Evolutionary conservation across 257 asterid species (phyloP).

Genomic region (Voacanga thouarsii): DNA sequence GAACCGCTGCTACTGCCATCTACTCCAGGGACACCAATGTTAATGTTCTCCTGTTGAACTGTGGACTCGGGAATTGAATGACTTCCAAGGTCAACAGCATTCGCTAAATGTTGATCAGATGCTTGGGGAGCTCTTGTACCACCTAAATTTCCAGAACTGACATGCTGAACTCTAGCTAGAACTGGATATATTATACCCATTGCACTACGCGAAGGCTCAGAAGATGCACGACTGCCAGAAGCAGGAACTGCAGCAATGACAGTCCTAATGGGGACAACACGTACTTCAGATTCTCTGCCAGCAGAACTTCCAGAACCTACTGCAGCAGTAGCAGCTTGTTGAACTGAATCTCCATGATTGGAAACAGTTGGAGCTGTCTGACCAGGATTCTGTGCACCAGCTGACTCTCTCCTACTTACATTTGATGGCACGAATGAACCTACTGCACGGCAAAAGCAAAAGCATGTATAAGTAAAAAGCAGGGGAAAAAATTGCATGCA

Average conservation of each 20-base stretch:
- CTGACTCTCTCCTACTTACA: slow-evolving; percentile 55
- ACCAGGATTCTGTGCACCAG: slow-evolving; percentile 48
- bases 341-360: slow-evolving; percentile 37
- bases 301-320: slow-evolving; percentile 37
- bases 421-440: slow-evolving; percentile 55
- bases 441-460: slow-evolving; percentile 16
- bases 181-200: slow-evolving; percentile 73
- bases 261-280: slow-evolving; percentile 61
- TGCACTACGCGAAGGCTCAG: slow-evolving; percentile 66
- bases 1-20: slow-evolving; percentile 31
- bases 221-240: slow-evolving; percentile 36
- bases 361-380: slow-evolving; percentile 49
- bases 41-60: slow-evolving; percentile 35
- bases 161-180: slow-evolving; percentile 70
- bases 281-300: slow-evolving; percentile 45
- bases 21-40: slow-evolving; percentile 29
- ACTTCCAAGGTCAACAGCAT: slow-evolving; percentile 31
- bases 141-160: slow-evolving; percentile 37
- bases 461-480: not conserved
- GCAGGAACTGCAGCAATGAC: slow-evolving; percentile 60
- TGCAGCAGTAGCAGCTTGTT: slow-evolving; percentile 37
- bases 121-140: slow-evolving; percentile 46
- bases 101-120: slow-evolving; percentile 36
- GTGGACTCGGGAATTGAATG: slow-evolving; percentile 37
- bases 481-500: not conserved